phyloP scores from a whole-genome alignment of 331 rosid species.

The Quercus phellos region DNA sequence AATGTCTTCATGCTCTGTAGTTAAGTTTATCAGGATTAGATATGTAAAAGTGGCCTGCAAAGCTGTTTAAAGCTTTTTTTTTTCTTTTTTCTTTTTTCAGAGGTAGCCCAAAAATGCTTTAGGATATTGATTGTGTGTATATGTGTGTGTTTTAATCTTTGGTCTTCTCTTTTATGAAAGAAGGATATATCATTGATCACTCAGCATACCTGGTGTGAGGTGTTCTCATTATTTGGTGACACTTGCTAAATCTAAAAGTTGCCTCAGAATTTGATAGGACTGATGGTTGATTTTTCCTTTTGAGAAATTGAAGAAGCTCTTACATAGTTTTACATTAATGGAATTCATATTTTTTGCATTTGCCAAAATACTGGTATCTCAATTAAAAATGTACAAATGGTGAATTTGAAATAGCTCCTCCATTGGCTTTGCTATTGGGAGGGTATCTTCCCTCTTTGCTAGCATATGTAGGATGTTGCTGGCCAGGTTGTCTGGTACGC shows the following conservation, averaged over 20 bases:
- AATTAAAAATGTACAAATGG: background rate
- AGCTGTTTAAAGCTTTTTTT: background rate
- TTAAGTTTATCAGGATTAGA: background rate
- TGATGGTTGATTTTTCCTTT: background rate
- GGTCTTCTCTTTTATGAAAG: background rate
- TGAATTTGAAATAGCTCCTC: background rate
- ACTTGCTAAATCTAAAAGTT: no score
- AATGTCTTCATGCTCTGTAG: background rate
- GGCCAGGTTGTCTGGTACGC: background rate
- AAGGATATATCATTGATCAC: background rate
- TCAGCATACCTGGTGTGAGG: background rate
- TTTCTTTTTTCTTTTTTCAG: background rate
- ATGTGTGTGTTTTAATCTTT: background rate
- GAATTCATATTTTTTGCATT: background rate
- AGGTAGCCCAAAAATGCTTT: background rate
- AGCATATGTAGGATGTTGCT: background rate
- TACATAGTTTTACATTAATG: background rate
- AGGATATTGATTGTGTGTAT: background rate
- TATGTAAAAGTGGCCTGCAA: background rate
- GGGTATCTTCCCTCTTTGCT: background rate
- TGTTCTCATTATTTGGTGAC: background rate
- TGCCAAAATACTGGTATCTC: background rate
- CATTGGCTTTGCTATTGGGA: background rate
- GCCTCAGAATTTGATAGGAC: no score
- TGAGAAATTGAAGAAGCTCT: background rate